Evolutionary conservation across 768 basidiomycete genomes (phyloP).

Genomic region (Clavulina sp.): DNA sequence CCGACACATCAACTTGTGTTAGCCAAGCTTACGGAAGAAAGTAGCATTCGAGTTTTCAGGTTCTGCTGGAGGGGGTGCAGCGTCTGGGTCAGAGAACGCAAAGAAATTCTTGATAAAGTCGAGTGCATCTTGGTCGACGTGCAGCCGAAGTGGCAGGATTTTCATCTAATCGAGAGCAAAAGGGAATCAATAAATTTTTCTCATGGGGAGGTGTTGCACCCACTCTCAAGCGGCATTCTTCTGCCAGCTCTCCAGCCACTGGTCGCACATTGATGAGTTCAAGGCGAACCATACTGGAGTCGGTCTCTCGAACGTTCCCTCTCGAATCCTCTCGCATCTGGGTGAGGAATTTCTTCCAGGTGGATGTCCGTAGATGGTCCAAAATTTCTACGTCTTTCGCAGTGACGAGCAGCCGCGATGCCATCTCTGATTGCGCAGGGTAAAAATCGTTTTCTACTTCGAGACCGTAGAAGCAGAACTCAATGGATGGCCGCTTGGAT

Average conservation of each 20-base stretch:
- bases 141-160: constrained; percentile 72
- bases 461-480: constrained; percentile 54
- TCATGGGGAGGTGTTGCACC: constrained; percentile 18
- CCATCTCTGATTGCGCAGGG: constrained; percentile 30
- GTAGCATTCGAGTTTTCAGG: constrained; percentile 29
- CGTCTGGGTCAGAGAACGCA: constrained; percentile 56
- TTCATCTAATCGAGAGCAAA: constrained; percentile 42
- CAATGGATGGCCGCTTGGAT: constrained; percentile 65
- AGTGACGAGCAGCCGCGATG: constrained; percentile 48
- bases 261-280: constrained; percentile 64
- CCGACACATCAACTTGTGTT: neutral
- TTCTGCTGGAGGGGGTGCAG: constrained; percentile 17
- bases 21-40: constrained; percentile 48
- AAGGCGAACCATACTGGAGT: constrained; percentile 82
- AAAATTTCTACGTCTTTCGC: constrained; percentile 71
- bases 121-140: constrained; percentile 96
- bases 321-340: constrained; percentile 65
- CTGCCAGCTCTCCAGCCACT: constrained; percentile 41
- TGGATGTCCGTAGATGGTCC: constrained; percentile 95
- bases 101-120: constrained; percentile 97
- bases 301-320: constrained; percentile 80
- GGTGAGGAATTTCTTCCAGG: constrained; percentile 95
- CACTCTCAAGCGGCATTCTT: constrained; percentile 68
- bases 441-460: constrained; percentile 53
- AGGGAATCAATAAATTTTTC: neutral